Conservation (phyloP, 2,329 filamentous ascomycete species). For the Grosmannia serpens region DNA sequence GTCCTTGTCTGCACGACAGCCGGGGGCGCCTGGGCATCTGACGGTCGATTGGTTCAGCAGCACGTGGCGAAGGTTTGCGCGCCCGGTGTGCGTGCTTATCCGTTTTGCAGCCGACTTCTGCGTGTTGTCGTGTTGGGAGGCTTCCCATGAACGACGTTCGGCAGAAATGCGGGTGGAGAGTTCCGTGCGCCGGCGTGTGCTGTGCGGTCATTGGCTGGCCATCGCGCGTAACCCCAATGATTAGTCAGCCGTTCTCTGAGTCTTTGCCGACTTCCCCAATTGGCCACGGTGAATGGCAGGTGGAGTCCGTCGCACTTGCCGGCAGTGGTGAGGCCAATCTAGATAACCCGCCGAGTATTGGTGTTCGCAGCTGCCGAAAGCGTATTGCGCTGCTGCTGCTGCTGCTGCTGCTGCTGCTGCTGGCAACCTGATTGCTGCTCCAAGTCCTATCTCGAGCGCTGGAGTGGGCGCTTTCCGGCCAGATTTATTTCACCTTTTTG, state of each 20-base stretch:
- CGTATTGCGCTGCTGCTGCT: neutral
- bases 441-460: neutral
- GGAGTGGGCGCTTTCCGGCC: neutral
- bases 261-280: neutral
- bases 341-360: neutral
- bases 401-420: neutral
- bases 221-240: neutral
- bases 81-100: neutral
- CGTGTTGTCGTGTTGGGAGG: neutral
- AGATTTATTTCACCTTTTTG: too few species aligned
- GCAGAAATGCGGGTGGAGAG: neutral
- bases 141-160: neutral
- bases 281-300: neutral
- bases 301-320: neutral
- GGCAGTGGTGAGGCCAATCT: neutral
- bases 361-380: neutral
- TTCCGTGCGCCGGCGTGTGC: too few species aligned
- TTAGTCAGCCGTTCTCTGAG: neutral
- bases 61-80: neutral
- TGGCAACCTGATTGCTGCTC: neutral
- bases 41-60: neutral
- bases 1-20: neutral
- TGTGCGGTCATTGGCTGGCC: neutral
- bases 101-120: neutral
- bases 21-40: neutral